Evolutionary conservation across 306 rosid genomes (phyloP), one percentile per base, ranked within the genome.

Genomic region (Dryas alaskensis): DNA sequence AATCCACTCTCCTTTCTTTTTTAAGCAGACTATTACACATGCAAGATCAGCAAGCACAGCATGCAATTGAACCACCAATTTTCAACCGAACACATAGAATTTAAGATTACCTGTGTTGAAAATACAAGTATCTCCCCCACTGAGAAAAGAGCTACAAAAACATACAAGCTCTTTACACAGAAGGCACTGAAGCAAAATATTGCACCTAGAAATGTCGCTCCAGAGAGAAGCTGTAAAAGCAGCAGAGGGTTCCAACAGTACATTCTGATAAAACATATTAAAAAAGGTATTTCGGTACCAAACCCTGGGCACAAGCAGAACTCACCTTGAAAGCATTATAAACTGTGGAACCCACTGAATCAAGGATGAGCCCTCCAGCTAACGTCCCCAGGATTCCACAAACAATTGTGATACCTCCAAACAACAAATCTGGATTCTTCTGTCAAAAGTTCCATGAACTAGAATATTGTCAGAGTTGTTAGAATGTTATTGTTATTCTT

Each of bases 321-420:
- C 83, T 47, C 76, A 93, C 98, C 97, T 89, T 91, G 81, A 94
- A 94, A 72, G 95, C 85, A 27, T 94, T 94, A 58, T 96, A 61
- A 80, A 94, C 87, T 46, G 97, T 85, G 70, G 96, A 89, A 70
- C 10, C 63, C 74, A 93, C 89, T 80, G 73, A 83, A 82, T 93
- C 98, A 67, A 93, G 97, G 74, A 93, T 69, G 68, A 85, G 70
- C 73, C 98, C 98, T 85, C 98, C 98, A 60, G 87, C 72, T 72
- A 94, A 66, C 10, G 98, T 88, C 69, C 98, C 98, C 51, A 91
- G 37, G 75, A 94, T 79, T 76, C 98, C 98, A 76, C 96, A 91
- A 54, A 91, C 64, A 42, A 94, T 76, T 43, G 98, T 94, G 52
- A 94, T 74, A 60, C 91, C 96, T 81, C 98, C 98, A 70, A 91